Evolutionary conservation across 306 rosid species (phyloP), one percentile per base, ranked within the genome.

Genomic region (Astragalus glycyphyllos): DNA sequence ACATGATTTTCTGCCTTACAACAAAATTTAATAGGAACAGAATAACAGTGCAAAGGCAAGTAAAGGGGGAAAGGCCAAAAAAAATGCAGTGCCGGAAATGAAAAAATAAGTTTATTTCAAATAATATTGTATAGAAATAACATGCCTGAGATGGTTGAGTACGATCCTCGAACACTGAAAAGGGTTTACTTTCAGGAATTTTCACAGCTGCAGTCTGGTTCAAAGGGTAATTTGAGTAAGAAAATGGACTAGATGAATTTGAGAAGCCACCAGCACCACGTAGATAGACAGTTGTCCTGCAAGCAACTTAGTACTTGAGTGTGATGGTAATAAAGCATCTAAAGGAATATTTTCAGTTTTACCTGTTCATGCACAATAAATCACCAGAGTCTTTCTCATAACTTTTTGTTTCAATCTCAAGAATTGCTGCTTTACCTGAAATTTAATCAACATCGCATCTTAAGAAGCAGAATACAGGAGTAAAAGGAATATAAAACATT

Each of bases 251-350:
- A 81, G 97, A 87, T 37, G 99, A 86, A 58, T 67, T 86, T 68
- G 99, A 94, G 90, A 94, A 91, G 74, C 99, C 99, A 68, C 99
- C 99, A 68, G 97, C 97, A 68, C 99, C 96, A 32, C 97, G 96
- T 65, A 91, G 87, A 81, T 71, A 94, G 55, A 31, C 68, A 13
- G 96, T 84, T 29, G 67, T n/a, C 83, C 99, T 91, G 88, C 82
- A 83, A 78, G 76, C 20, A 79, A 72, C 40, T 47, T 63, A 17
- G 51, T 38, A 66, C 17, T 69, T 75, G 53, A 72, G 86, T 74
- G 42, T 69, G 76, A 74, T 42, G 49, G 62, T 66, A 78, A 13
- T 45, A 14, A 58, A 72, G 16, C 15, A 72, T 62, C 72, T 47
- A 54, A 71, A 35, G 60, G 61, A 57, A 58, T 20, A 20, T 62